Evolutionary conservation across 2,329 filamentous ascomycete species (phyloP), one percentile per base, ranked within the genome.

Genomic region (Penicillium psychrosexuale): DNA sequence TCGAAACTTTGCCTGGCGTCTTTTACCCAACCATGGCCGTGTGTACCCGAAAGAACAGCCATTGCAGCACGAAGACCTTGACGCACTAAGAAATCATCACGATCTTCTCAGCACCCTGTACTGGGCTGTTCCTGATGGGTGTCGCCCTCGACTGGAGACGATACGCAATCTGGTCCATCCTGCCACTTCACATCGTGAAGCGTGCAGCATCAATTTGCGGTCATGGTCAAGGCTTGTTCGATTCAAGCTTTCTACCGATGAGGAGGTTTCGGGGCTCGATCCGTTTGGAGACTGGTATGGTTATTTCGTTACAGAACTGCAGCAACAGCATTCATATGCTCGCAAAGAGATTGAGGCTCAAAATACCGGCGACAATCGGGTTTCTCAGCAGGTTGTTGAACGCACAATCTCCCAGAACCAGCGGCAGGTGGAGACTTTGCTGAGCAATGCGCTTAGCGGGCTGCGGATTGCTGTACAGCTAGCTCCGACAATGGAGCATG

Each of bases 61-160:
- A 5, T 66, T 86, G 13, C 75, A 74, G 30, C 75, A 79, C 50
- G 75, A 78, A 53, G 82, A 83, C 58, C 69, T 86, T 12, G 78
- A 82, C 48, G 82, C 83, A 1, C 69, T 86, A 43, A 78, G 82
- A 45, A 86, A 86, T 60, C 82, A 86, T 55, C 82, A 85, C 59
- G 82, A 86, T 62, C 72, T 86, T 15, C 74, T 86, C 0, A 82
- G 80, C 51, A 82, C 81, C 3, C 71, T 86, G 13, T 85, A 85
- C 64, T 84, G 78, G 74, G 78, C 78, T 39, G 79, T 80, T 36
- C 82, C 83, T 27, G 69, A 78, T 28, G 72, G 74, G 1, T 80
- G 75, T 62, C 76, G 83, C n/a, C 82, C 82, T 38, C 75, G 78
- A 40, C 60, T 84, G 5, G 74, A 79, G 48, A 72, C 77, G 6